Percentiles rank a stretch among this genome's conserved stretches.
These are phyloP conservation scores for Ustilago shanxiensis DNA, from an alignment of 1,284 basidiomycete genomes.

Conservation along the genomic window DNA sequence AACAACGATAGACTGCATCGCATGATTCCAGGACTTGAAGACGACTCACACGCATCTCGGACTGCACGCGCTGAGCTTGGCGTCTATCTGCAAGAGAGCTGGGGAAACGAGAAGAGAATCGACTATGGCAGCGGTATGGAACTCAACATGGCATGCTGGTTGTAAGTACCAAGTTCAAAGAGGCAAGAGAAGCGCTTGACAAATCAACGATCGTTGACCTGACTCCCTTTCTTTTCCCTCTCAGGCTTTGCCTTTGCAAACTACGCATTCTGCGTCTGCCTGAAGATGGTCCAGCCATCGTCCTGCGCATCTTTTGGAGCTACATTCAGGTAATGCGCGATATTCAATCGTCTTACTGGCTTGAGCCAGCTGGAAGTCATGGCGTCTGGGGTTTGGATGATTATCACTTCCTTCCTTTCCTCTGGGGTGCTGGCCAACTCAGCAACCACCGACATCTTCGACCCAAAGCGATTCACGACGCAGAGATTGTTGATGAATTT, in stretches of 20 bases:
- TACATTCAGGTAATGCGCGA: conserved; percentile 79
- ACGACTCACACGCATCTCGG: conserved; percentile 34
- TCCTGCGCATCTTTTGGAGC: conserved; percentile 88
- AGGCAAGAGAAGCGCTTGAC: neutral
- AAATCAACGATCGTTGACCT: neutral
- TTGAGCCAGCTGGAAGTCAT: conserved; percentile 96
- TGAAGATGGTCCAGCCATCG: conserved; percentile 82
- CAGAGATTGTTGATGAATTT: conserved; percentile 93
- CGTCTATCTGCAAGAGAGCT: conserved; percentile 85
- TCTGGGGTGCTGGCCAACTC: conserved; percentile 88
- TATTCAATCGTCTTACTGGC: conserved; percentile 94
- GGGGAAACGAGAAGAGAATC: conserved; percentile 91
- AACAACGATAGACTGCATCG: conserved; percentile 72
- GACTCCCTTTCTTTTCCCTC: neutral
- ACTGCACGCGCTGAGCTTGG: conserved; percentile 70
- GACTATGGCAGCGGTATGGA: conserved; percentile 99
- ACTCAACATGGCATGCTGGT: conserved; percentile 95
- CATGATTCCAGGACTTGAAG: conserved; percentile 67
- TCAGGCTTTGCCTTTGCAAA: conserved; percentile 74
- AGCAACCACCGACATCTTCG: conserved; percentile 87
- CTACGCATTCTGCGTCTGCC: conserved; percentile 76
- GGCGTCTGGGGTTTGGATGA: conserved; percentile 99
- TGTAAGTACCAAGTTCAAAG: conserved; percentile 76
- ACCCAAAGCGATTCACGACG: conserved; percentile 92
- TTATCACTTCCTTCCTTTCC: conserved; percentile 95